These are phyloP conservation scores for Leccinellum rugosiceps DNA, from an alignment of 768 basidiomycete genomes.

Conservation along the genomic window DNA sequence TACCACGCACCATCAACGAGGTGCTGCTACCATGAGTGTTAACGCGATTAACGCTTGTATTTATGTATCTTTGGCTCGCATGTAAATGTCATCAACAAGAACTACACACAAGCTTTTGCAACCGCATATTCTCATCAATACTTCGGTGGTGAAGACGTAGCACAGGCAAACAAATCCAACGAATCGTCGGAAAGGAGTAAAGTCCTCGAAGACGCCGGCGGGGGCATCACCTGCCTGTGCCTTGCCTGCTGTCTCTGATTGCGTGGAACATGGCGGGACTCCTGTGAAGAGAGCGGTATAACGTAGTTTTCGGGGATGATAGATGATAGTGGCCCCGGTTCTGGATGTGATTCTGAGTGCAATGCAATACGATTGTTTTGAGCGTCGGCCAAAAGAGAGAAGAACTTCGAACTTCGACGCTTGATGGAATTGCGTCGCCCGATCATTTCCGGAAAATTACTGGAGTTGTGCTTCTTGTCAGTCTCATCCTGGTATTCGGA, in stretches of 20 bases:
- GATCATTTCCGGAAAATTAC: conserved; percentile 4
- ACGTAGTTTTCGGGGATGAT: conserved; percentile 17
- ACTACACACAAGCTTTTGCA: conserved; percentile 1
- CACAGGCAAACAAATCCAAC: conserved; percentile 46
- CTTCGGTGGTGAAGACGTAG: conserved; percentile 28
- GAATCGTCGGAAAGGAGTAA: conserved; percentile 44
- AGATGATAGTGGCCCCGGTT: conserved; percentile 1
- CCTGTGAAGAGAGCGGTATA: conserved; percentile 6
- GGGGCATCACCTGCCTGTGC: not conserved
- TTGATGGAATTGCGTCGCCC: conserved; percentile 9
- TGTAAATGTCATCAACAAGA: not conserved
- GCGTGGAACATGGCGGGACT: not conserved
- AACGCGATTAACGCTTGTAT: not conserved
- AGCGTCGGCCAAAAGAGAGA: conserved; percentile 40
- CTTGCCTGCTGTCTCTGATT: conserved; percentile 9
- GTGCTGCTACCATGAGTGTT: not conserved
- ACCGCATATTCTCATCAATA: conserved; percentile 8
- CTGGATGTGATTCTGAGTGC: conserved; percentile 22
- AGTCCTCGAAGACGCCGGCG: not conserved
- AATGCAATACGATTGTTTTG: conserved; percentile 35
- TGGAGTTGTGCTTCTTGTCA: conserved; percentile 20
- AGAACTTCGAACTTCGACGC: conserved; percentile 32
- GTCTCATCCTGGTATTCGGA: conserved; percentile 22
- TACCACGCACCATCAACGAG: not conserved
- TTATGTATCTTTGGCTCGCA: not conserved